Evolutionary conservation across 306 rosid genomes (phyloP), one percentile per base, ranked within the genome.

Genomic region (Pyrus communis): DNA sequence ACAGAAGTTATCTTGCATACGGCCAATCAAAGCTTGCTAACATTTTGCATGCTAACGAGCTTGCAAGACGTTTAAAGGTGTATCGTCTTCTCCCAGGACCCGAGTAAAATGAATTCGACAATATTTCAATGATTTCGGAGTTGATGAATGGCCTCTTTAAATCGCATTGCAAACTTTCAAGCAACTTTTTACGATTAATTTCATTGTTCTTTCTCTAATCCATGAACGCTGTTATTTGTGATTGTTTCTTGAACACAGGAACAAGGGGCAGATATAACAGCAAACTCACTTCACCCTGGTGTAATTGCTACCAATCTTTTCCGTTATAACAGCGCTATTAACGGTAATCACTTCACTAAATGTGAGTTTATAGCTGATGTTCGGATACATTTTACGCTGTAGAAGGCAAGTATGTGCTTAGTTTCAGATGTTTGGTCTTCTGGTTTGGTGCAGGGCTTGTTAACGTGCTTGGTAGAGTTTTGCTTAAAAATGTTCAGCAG

Each of bases 11-110:
- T 75, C 58, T 75, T 42, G 99, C 99, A 59, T 95, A 95, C 77
- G 98, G 98, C 78, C 98, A 92, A 63, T 91, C 99, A 61, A 95
- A 95, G 89, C 91, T 95, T 70, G 92, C 97, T 57, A 95, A 95
- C 76, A 64, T 92, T 73, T 86, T 95, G 84, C 97, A 92, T 78
- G 91, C 96, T 67, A 95, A 91, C 46, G 96, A 95, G 84, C 96
- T 95, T 66, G 18, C 97, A 40, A 86, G 83, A 83, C 81, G 49
- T 30, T 38, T 89, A 23, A 95, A 91, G 91, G 98, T 91, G 67
- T 4, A 67, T 25, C 42, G 17, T 17, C 77, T 80, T 85, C 78
- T 77, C 69, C 21, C 33, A 11, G 77, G 12, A 58, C n/a, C 31
- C 13, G 69, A 64, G 45, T 46, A 31, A 70, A 46, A 66, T 71